Evolutionary conservation across 2,329 filamentous ascomycete genomes (phyloP), one percentile per base, ranked within the genome.

Genomic region (Aspergillus oerlinghausenensis): DNA sequence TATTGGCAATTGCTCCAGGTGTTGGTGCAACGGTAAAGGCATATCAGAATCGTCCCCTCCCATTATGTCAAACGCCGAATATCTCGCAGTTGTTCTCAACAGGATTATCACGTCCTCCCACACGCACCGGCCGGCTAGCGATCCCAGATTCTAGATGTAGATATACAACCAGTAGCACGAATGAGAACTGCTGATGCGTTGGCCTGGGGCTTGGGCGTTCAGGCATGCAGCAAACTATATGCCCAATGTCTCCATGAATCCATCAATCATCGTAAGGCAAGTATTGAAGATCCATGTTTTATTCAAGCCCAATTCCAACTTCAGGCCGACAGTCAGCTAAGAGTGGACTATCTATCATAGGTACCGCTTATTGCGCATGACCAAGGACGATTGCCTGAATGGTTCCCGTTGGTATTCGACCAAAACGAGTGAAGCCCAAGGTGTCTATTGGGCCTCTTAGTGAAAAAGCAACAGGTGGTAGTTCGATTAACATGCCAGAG

Each of bases 141-240:
- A 21, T 17, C 11, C 14, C 48, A 11, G 26, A 14, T 29, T 50
- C n/a, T 14, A 21, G 19, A 29, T 21, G 17, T 29, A 29, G 28
- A 29, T 29, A 25, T 17, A 21, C 43, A 47, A 26, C 14, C 8
- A 47, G 19, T 47, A 23, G 17, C 14, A 29, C 17, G 29, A 50
- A 48, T 49, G 49, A 48, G 51, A 47, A 55, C 50, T 61, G 59
- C 51, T 52, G 47, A 58, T 52, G 55, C 58, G 49, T 55, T 56
- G 52, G 57, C 54, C 58, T 58, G 53, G 50, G 51, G 54, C 55
- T 67, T 65, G 65, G 65, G 65, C 65, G 57, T 64, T 65, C 61
- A 66, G 51, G 45, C 62, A 58, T 64, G 64, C 65, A 64, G 58
- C 50, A 47, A 60, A 42, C 55, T 68, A 58, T 65, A 64, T 70